Percentiles rank a stretch among this genome's conserved stretches.
Evolutionary conservation across 352 stramenopile species (phyloP).

Genomic region (Globisporangium spiculum): DNA sequence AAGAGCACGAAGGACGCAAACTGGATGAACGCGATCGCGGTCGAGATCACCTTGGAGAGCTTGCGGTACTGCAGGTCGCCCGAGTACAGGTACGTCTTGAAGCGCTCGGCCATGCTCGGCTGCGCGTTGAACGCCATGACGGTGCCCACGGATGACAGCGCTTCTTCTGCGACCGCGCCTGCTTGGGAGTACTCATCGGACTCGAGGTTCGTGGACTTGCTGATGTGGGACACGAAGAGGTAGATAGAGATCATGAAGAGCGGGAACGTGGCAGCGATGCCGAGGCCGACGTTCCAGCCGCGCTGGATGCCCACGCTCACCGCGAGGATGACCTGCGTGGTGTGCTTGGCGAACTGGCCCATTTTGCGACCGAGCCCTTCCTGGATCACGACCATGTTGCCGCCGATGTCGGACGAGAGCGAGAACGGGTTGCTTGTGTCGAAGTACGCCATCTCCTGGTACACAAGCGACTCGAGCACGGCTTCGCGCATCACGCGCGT

Average conservation of each 20-base stretch:
- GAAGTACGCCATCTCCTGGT: constrained; percentile 15
- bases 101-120: constrained; percentile 14
- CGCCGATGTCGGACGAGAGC: constrained; percentile 11
- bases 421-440: constrained; percentile 11
- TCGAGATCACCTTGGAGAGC: constrained; percentile 19
- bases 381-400: constrained; percentile 28
- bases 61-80: constrained; percentile 20
- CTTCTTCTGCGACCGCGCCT: constrained; percentile 38
- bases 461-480: constrained; percentile 21
- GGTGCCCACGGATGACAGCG: constrained; percentile 38
- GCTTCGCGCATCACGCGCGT: constrained; percentile 23
- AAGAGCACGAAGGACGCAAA: constrained; percentile 26
- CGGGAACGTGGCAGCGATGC: constrained; percentile 25
- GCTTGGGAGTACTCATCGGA: constrained; percentile 37
- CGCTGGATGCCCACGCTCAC: constrained; percentile 25
- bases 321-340: constrained; percentile 24
- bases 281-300: constrained; percentile 30
- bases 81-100: constrained; percentile 20
- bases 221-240: constrained; percentile 19
- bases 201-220: constrained; percentile 25
- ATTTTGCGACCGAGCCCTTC: constrained; percentile 26
- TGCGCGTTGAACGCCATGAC: constrained; percentile 35
- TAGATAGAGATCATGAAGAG: constrained; percentile 21
- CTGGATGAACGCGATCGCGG: constrained; percentile 22
- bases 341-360: constrained; percentile 17